Percentiles rank a stretch among this genome's conserved stretches.
Evolutionary conservation across 441 rosid species (phyloP).

Genomic region (Euphorbia corollata): DNA sequence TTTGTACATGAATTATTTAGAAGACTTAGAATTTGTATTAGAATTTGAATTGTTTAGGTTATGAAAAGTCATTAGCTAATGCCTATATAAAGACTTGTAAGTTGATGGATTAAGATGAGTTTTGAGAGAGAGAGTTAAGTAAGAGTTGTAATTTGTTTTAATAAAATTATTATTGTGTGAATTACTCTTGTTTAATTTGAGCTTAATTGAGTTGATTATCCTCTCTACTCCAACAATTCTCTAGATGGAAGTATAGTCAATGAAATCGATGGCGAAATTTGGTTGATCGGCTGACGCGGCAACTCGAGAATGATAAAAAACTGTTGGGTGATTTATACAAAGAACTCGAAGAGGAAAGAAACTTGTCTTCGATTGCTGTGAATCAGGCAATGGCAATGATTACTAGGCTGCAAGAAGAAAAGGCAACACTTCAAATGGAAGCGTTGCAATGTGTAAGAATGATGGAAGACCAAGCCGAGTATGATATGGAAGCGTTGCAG

Average conservation of each 20-base stretch:
- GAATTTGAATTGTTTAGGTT: too few relatives aligned
- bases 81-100: too few relatives aligned
- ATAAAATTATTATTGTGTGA: too few relatives aligned
- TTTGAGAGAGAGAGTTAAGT: too few relatives aligned
- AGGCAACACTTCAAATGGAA: conserved; percentile 82
- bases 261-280: conserved; percentile 82
- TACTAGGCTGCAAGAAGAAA: conserved; percentile 89
- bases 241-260: conserved; percentile 66
- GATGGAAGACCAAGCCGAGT: conserved; percentile 98
- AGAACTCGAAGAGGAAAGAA: conserved; percentile 95
- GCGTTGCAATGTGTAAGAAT: conserved; percentile 79
- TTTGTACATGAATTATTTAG: too few relatives aligned
- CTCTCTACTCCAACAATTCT: too few relatives aligned
- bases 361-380: conserved; percentile 67
- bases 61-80: too few relatives aligned
- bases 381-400: conserved; percentile 99
- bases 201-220: too few relatives aligned
- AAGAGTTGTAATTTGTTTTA: too few relatives aligned
- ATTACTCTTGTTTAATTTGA: too few relatives aligned
- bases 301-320: conserved; percentile 65
- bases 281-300: conserved; percentile 67
- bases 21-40: too few relatives aligned
- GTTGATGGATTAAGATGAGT: too few relatives aligned
- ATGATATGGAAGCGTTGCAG: conserved; percentile 80
- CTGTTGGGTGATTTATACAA: conserved; percentile 46